Percentiles rank a stretch among this genome's conserved stretches.
These are phyloP conservation scores for Thinopyrum elongatum DNA, from an alignment of 176 grass and related monocot genomes.

Conservation along the genomic window DNA sequence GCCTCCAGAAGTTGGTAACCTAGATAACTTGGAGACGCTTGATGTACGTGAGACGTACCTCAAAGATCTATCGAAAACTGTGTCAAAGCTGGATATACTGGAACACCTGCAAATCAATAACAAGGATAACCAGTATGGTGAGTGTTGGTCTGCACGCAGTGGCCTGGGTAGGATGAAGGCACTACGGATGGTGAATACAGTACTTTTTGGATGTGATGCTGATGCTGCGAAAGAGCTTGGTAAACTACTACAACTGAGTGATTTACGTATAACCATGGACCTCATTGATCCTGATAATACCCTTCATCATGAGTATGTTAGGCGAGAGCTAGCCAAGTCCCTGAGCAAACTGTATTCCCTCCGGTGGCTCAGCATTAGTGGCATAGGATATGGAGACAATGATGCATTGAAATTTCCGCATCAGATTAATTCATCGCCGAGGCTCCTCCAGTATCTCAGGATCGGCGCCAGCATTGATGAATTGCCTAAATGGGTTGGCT, in stretches of 20 bases:
- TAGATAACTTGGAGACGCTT: background rate
- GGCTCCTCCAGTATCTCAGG: no score
- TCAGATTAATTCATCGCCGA: no score
- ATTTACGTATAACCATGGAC: background rate
- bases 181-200: background rate
- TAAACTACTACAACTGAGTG: background rate
- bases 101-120: background rate
- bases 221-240: background rate
- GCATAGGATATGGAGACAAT: no score
- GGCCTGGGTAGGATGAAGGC: background rate
- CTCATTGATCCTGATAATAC: no score
- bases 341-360: no score
- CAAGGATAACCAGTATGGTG: no score
- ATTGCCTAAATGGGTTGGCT: no score
- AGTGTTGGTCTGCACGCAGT: rapidly evolving
- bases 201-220: rapidly evolving
- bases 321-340: no score
- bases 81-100: background rate
- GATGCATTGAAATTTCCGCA: no score
- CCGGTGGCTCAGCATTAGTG: no score
- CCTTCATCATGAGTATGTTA: no score
- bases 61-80: rapidly evolving
- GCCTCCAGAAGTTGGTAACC: background rate
- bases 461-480: no score
- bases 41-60: rapidly evolving